These are phyloP conservation scores for Tylopilus sp. DNA, from an alignment of 1,284 basidiomycete genomes.

Conservation along the genomic window DNA sequence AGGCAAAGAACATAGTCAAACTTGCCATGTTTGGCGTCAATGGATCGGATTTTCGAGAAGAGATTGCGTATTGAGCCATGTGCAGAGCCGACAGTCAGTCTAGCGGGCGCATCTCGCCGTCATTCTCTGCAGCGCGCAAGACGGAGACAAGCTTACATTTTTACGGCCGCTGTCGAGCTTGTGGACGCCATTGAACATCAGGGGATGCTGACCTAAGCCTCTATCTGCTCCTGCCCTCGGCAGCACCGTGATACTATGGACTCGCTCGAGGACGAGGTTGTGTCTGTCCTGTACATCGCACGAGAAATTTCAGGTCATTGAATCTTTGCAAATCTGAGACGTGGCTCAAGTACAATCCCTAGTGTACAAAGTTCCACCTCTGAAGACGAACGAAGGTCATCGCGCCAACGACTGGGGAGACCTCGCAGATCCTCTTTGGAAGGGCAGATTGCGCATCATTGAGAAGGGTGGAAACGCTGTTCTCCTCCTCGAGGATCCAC, in stretches of 20 bases:
- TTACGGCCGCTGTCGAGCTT: slow-evolving; percentile 27
- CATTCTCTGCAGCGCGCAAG: neutral
- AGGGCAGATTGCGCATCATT: slow-evolving; percentile 81
- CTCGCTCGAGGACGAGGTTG: slow-evolving; percentile 67
- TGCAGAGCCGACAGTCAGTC: slow-evolving; percentile 84
- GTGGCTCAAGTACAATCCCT: slow-evolving; percentile 22
- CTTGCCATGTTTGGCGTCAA: slow-evolving; percentile 92
- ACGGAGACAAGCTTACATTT: slow-evolving; percentile 38
- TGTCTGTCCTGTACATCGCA: slow-evolving; percentile 81
- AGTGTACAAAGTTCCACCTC: slow-evolving; percentile 82
- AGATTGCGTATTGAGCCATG: slow-evolving; percentile 73
- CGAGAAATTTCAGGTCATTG: slow-evolving; percentile 76
- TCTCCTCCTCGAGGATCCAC: slow-evolving; percentile 72
- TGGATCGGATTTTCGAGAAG: slow-evolving; percentile 78
- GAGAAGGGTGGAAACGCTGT: slow-evolving; percentile 62
- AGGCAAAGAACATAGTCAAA: slow-evolving; percentile 86
- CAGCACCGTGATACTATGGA: slow-evolving; percentile 41
- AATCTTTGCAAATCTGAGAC: slow-evolving; percentile 8
- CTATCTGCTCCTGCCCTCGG: neutral
- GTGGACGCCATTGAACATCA: slow-evolving; percentile 24
- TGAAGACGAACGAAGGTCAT: slow-evolving; percentile 82
- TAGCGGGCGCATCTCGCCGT: slow-evolving; percentile 30
- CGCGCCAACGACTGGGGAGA: slow-evolving; percentile 86
- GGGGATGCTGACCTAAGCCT: slow-evolving; percentile 29
- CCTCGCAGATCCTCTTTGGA: slow-evolving; percentile 80